These are phyloP conservation scores for Aureobasidium pullulans DNA, from an alignment of 2,329 filamentous ascomycete species.

Conservation along the genomic window DNA sequence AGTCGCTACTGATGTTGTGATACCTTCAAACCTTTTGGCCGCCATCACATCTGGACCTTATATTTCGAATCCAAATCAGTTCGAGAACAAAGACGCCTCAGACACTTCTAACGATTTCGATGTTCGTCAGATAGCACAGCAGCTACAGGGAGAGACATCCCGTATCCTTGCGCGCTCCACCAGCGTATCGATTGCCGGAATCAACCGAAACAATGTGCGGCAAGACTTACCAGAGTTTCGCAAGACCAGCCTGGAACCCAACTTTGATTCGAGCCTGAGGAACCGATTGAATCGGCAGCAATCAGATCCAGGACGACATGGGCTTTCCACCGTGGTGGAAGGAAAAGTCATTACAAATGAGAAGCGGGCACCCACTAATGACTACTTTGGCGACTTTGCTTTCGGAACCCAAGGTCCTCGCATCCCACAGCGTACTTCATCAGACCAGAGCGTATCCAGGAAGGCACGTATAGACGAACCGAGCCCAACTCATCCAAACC, in stretches of 20 bases:
- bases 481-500: background rate
- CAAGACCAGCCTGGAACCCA: constrained; percentile 10
- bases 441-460: background rate
- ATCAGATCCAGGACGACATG: background rate
- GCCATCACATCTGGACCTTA: background rate
- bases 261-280: background rate
- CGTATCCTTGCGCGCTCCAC: background rate
- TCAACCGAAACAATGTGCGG: background rate
- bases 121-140: background rate
- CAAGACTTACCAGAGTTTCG: background rate
- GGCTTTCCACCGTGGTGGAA: background rate
- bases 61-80: background rate
- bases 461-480: background rate
- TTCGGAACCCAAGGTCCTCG: background rate
- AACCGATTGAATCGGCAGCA: background rate
- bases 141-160: background rate
- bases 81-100: background rate
- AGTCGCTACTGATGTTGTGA: background rate
- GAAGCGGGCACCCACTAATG: background rate
- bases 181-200: background rate
- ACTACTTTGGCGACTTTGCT: constrained; percentile 1
- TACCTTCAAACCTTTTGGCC: background rate
- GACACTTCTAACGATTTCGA: background rate
- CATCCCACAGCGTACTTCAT: background rate
- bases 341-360: background rate